These are phyloP conservation scores for Fusarium sp. DNA, from an alignment of 2,329 filamentous ascomycete species.

Conservation along the genomic window DNA sequence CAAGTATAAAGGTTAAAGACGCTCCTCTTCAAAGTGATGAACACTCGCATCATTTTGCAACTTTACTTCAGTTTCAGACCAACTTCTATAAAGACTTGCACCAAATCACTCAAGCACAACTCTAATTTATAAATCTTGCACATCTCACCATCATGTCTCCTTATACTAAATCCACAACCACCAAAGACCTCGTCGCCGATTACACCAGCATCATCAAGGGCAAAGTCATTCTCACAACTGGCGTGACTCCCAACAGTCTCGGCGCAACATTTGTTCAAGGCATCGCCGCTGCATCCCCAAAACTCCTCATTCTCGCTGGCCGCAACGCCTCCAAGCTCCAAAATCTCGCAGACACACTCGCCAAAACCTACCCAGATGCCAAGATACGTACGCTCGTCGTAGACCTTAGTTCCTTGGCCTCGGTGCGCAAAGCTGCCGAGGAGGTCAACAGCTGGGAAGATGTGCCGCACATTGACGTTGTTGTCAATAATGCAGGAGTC, in stretches of 20 bases:
- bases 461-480: conserved; percentile 49
- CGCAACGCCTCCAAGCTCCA: conserved; percentile 54
- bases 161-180: conserved; percentile 35
- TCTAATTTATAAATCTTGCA: neutral
- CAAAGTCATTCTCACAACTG: conserved; percentile 54
- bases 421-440: conserved; percentile 51
- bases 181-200: conserved; percentile 42
- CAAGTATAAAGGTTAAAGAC: conserved; percentile 6
- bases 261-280: conserved; percentile 50
- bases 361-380: conserved; percentile 46
- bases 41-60: neutral
- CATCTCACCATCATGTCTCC: conserved; percentile 21
- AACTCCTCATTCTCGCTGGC: conserved; percentile 56
- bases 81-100: neutral
- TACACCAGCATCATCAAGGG: conserved; percentile 47
- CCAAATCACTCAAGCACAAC: neutral
- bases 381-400: conserved; percentile 48
- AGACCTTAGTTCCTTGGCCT: conserved; percentile 53
- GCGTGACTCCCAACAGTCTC: conserved; percentile 52
- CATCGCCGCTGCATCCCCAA: conserved; percentile 53
- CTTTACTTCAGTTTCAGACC: neutral
- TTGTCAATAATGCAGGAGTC: conserved; percentile 56
- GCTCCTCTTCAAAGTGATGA: neutral
- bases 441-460: conserved; percentile 48
- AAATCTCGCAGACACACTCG: conserved; percentile 50